Evolutionary conservation across 495 filamentous ascomycete species (phyloP).

Genomic region (Tetracladium marchalianum): DNA sequence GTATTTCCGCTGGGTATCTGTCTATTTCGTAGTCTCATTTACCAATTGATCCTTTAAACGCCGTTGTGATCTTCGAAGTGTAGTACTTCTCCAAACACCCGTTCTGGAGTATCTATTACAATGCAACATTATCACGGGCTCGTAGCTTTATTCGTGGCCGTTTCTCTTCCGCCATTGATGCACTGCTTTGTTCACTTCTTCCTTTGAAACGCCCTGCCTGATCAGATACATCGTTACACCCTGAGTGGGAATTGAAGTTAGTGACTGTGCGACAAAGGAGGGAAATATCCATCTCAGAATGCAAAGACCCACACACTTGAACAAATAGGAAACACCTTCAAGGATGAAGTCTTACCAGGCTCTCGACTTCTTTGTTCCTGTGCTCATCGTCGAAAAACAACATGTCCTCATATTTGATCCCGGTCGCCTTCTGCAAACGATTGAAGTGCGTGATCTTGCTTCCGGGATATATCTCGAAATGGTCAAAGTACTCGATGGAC

Average conservation of each 20-base stretch:
- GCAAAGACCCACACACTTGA: not conserved
- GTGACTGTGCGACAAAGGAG: not conserved
- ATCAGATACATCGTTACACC: conserved; percentile 29
- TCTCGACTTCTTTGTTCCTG: conserved; percentile 78
- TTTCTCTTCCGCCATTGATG: conserved; percentile 71
- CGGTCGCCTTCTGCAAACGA: conserved; percentile 54
- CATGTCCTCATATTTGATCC: conserved; percentile 70
- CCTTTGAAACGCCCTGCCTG: conserved; percentile 65
- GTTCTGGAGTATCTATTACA: not conserved
- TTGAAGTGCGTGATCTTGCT: conserved; percentile 81
- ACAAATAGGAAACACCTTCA: too few species aligned
- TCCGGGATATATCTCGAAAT: conserved; percentile 82
- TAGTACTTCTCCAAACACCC: not conserved
- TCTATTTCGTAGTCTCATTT: too few species aligned
- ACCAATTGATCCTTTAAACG: too few species aligned
- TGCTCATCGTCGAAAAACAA: conserved; percentile 94
- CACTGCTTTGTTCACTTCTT: conserved; percentile 72
- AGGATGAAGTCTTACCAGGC: conserved; percentile 40
- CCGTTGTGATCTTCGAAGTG: too few species aligned
- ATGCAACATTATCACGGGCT: not conserved
- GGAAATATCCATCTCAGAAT: not conserved
- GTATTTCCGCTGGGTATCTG: too few species aligned
- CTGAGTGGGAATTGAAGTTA: not conserved
- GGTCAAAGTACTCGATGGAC: conserved; percentile 71
- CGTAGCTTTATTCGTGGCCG: conserved; percentile 23